Percentiles rank a stretch among this genome's conserved stretches.
Conservation (phyloP, 345 rosid genomes). For the Ceriops decandra region DNA sequence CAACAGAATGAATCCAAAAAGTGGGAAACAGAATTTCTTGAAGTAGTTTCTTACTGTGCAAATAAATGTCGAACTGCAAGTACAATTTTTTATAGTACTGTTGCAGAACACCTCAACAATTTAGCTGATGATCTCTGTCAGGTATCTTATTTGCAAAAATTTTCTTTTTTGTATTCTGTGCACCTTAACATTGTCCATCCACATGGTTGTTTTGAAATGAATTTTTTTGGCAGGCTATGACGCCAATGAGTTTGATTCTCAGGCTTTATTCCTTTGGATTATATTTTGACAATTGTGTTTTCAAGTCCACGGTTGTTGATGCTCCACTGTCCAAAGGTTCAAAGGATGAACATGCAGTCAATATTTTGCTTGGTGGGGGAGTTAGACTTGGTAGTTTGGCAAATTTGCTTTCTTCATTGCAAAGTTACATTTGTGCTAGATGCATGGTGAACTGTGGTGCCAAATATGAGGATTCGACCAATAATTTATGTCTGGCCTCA, state of each 20-base stretch:
- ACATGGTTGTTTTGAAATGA: constrained; percentile 18
- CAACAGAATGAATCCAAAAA: constrained; percentile 50
- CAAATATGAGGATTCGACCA: constrained; percentile 17
- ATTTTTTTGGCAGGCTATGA: constrained; percentile 47
- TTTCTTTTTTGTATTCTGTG: constrained; percentile 10
- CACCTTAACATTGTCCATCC: neutral
- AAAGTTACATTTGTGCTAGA: constrained; percentile 40
- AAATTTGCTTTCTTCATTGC: constrained; percentile 39
- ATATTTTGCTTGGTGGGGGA: constrained; percentile 41
- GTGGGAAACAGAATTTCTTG: constrained; percentile 44
- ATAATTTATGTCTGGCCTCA: constrained; percentile 22
- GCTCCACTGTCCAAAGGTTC: constrained; percentile 24
- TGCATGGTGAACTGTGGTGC: constrained; percentile 25
- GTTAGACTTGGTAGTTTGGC: constrained; percentile 40
- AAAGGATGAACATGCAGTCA: constrained; percentile 36
- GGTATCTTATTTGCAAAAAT: constrained; percentile 44
- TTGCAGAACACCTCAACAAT: constrained; percentile 47
- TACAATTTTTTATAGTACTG: constrained; percentile 36
- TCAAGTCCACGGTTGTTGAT: constrained; percentile 34
- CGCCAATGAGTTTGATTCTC: constrained; percentile 50
- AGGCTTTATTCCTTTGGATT: constrained; percentile 68
- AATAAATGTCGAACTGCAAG: constrained; percentile 49
- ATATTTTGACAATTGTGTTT: constrained; percentile 30
- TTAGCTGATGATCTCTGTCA: constrained; percentile 39
- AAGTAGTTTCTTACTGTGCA: constrained; percentile 70